phyloP scores from a whole-genome alignment of 352 stramenopile species.

The Globisporangium polare region DNA sequence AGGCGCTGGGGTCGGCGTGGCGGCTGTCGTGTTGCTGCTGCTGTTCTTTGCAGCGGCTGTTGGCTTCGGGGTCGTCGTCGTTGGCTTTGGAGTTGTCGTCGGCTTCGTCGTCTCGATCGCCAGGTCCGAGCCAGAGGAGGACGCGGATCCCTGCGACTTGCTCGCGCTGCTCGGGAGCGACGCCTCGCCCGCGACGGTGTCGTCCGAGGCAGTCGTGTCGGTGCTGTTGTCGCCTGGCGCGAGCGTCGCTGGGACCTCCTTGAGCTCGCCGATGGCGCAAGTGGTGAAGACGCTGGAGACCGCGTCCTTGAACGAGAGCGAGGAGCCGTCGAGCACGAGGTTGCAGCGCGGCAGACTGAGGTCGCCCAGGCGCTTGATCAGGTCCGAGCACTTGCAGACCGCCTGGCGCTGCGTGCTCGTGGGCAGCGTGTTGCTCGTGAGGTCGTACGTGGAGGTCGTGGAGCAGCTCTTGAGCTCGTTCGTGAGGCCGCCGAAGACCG shows the following conservation, averaged over 20 bases:
- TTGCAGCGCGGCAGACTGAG: conserved; percentile 26
- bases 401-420: conserved; percentile 20
- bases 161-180: background rate
- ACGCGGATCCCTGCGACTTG: background rate
- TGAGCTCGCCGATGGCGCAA: conserved; percentile 15
- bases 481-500: conserved; percentile 13
- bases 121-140: conserved; percentile 8
- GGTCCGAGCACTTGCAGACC: conserved; percentile 28
- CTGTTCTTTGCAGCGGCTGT: background rate
- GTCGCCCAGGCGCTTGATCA: conserved; percentile 24
- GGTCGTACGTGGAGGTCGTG: conserved; percentile 19
- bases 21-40: background rate
- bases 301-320: conserved; percentile 25
- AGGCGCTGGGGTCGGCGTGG: background rate
- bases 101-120: background rate
- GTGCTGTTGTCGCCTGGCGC: conserved; percentile 9
- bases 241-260: conserved; percentile 13
- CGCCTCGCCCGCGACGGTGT: conserved; percentile 1
- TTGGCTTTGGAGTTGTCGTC: conserved; percentile 1
- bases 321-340: conserved; percentile 22
- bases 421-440: conserved; percentile 21
- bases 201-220: background rate
- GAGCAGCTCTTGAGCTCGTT: conserved; percentile 24
- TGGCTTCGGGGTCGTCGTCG: background rate
- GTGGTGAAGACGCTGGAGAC: conserved; percentile 24